Base-by-base conservation (phyloP, 1,284 basidiomycete genomes). In the Leccinum solheimii region DNA sequence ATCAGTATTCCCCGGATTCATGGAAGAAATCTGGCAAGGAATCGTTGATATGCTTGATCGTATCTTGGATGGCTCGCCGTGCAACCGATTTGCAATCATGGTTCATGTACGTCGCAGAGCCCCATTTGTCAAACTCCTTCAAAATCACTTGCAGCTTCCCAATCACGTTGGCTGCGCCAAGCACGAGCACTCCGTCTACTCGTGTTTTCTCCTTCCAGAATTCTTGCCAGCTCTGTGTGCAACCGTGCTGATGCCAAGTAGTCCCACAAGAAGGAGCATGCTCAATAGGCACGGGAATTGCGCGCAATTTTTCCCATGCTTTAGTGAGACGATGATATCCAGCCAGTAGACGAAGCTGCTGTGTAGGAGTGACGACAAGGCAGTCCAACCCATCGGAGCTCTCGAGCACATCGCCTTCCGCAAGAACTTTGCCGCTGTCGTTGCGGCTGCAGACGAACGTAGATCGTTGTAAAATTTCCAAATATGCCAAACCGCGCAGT, bases 181-280 rank as follows among this genome's bases (percentile, higher is more conserved):
- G 76, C 19, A 75, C 72, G 38, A 89, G 76, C 27, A 90, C 81
- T 3, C 77, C 70, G 45, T 89, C 87, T 50, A 81, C 78, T 66
- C 79, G 79, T n/a, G 85, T 81, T 70, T 84, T 86, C 61, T 88
- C 86, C 69, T 84, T 86, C 86, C 86, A 88, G 66, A 87, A 88
- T 57, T 87, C 86, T 16, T 81, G 68, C 86, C 86, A 88, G 56
- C 81, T 83, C 71, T 87, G 85, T 21, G 80, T 81, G 66, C 88
- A 90, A 21, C 83, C 81, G 62, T 85, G 82, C 67, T 86, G 86
- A 64, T 88, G 85, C 87, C 86, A 90, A 13, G 83, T 85, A 21
- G 85, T 80, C 32, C 81, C 81, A 67, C 88, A 90, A 5, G 82
- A 76, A 3, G 81, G 68, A 3, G 84, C 79, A 66, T 90, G 87